phyloP scores from a whole-genome alignment of 2,329 filamentous ascomycete species.

The Fusarium citri region DNA sequence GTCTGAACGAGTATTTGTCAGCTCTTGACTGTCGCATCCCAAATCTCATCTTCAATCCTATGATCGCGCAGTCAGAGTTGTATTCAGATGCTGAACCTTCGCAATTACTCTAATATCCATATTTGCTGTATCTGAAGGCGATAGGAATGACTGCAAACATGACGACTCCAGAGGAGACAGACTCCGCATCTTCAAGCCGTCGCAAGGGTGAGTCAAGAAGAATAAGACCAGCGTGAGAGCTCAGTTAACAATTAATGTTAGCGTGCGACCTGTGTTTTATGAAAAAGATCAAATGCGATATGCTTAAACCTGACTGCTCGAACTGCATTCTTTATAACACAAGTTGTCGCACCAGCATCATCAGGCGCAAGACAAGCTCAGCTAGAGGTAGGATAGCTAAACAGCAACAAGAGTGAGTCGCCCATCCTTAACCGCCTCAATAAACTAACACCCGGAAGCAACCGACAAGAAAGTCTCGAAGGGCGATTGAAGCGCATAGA shows the following conservation, averaged over 20 bases:
- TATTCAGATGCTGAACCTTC: too few relatives aligned
- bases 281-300: constrained; percentile 62
- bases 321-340: constrained; percentile 58
- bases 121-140: not conserved
- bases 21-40: constrained; percentile 5
- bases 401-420: constrained; percentile 29
- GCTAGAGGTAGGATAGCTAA: constrained; percentile 28
- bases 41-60: not conserved
- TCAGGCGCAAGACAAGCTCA: constrained; percentile 43
- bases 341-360: constrained; percentile 49
- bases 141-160: not conserved
- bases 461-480: constrained; percentile 34
- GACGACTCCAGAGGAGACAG: constrained; percentile 26
- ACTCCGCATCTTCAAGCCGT: constrained; percentile 33
- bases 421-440: not conserved
- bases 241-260: constrained; percentile 20
- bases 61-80: too few relatives aligned
- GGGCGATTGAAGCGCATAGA: constrained; percentile 49
- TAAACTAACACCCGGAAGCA: constrained; percentile 3
- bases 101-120: rapidly evolving
- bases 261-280: constrained; percentile 59
- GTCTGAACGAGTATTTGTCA: constrained; percentile 33
- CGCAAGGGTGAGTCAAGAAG: constrained; percentile 37
- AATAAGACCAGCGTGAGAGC: rapidly evolving
- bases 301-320: constrained; percentile 57